Percentiles rank a stretch among this genome's conserved stretches.
phyloP scores from a whole-genome alignment of 2,329 filamentous ascomycete species.

The Penicillium polonicum region DNA sequence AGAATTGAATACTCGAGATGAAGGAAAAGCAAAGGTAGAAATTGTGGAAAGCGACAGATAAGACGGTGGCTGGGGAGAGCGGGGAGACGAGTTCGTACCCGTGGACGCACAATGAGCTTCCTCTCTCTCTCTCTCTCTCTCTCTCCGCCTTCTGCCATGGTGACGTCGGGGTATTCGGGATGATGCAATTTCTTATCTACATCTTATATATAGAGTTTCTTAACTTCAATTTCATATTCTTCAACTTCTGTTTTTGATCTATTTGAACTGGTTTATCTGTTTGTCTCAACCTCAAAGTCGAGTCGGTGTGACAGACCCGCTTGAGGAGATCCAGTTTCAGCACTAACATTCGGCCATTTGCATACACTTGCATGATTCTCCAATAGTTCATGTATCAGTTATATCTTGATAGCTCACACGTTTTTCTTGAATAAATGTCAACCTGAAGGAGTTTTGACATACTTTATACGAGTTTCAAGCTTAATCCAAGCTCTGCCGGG shows the following conservation, averaged over 20 bases:
- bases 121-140: slow-evolving; percentile 17
- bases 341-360: slow-evolving; percentile 6
- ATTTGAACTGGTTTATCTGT: background rate
- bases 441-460: background rate
- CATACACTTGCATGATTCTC: slow-evolving; percentile 3
- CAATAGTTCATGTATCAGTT: background rate
- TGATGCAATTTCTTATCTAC: slow-evolving; percentile 16
- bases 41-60: slow-evolving; percentile 8
- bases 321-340: slow-evolving; percentile 2
- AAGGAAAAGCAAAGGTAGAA: slow-evolving; percentile 1
- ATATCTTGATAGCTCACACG: background rate
- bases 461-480: too few relatives aligned
- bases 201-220: background rate
- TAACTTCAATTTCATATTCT: background rate
- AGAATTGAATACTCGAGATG: slow-evolving; percentile 1
- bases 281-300: background rate
- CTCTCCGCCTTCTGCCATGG: slow-evolving; percentile 20
- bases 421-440: background rate
- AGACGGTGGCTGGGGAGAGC: slow-evolving; percentile 12
- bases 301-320: slow-evolving; percentile 12
- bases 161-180: slow-evolving; percentile 21
- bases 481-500: background rate
- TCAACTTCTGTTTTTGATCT: background rate
- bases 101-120: slow-evolving; percentile 5
- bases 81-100: slow-evolving; percentile 7